Conservation (phyloP, 2,329 filamentous ascomycete species). For the Fusarium sp. region DNA sequence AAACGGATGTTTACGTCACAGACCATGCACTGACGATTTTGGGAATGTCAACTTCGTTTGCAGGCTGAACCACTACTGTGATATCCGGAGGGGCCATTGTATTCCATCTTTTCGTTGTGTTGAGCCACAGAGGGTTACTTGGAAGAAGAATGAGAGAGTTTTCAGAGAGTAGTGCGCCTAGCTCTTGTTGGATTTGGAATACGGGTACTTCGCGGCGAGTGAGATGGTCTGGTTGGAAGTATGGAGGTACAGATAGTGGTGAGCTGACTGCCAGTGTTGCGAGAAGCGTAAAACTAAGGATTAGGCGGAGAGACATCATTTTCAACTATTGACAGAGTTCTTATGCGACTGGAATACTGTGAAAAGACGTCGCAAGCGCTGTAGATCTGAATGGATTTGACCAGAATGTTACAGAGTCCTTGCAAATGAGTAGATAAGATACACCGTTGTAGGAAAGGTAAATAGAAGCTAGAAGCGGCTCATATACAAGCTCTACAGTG, state of each 20-base stretch:
- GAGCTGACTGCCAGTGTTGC: not conserved
- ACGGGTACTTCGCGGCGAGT: not conserved
- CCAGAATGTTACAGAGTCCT: too few relatives aligned
- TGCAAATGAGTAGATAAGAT: not conserved
- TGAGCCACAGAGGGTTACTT: not conserved
- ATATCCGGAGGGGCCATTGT: not conserved
- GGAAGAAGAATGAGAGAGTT: not conserved
- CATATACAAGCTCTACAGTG: accelerated
- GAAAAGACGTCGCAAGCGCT: accelerated
- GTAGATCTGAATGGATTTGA: not conserved
- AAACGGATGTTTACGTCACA: accelerated
- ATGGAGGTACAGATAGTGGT: not conserved
- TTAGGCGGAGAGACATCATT: accelerated
- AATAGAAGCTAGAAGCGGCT: accelerated
- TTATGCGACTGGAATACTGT: not conserved
- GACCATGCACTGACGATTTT: not conserved
- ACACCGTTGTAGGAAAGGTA: accelerated
- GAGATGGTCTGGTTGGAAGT: not conserved
- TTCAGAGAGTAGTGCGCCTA: not conserved
- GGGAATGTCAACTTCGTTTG: not conserved
- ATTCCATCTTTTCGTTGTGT: not conserved
- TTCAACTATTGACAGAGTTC: not conserved
- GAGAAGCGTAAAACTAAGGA: accelerated
- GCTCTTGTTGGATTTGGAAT: not conserved
- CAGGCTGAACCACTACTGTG: not conserved